These are phyloP conservation scores for Penstemon eatonii DNA, from an alignment of 257 asterid species.

Conservation along the genomic window DNA sequence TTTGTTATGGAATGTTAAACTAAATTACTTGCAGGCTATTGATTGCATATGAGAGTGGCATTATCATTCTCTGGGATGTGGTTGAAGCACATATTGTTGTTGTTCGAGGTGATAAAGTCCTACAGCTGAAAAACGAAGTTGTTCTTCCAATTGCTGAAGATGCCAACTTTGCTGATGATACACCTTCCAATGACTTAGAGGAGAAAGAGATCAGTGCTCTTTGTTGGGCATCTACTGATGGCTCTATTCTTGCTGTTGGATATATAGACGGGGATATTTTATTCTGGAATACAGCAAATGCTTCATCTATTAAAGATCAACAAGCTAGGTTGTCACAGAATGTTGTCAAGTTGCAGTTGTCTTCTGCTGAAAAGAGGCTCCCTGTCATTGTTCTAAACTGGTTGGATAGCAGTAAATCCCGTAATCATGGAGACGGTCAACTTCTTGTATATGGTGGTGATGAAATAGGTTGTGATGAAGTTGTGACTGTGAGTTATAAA, in stretches of 20 bases:
- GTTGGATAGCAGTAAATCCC: conserved; percentile 58
- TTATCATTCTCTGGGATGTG: conserved; percentile 87
- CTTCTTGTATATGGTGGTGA: conserved; percentile 91
- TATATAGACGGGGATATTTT: conserved; percentile 87
- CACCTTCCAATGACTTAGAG: conserved; percentile 49
- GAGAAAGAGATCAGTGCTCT: conserved; percentile 86
- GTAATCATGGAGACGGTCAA: conserved; percentile 55
- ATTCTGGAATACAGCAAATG: conserved; percentile 66
- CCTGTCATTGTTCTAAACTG: conserved; percentile 85
- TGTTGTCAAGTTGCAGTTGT: conserved; percentile 76
- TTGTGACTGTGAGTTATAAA: conserved; percentile 65
- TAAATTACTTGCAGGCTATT: conserved; percentile 54
- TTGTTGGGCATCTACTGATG: conserved; percentile 90
- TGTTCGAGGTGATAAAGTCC: conserved; percentile 75
- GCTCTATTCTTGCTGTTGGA: conserved; percentile 82
- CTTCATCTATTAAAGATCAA: conserved; percentile 45
- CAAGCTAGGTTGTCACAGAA: conserved; percentile 45
- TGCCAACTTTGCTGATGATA: conserved; percentile 36
- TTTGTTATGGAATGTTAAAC: conserved; percentile 20
- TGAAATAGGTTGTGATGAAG: conserved; percentile 86
- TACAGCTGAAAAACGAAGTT: conserved; percentile 54
- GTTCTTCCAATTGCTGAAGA: conserved; percentile 40
- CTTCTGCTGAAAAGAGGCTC: conserved; percentile 79
- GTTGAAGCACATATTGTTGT: conserved; percentile 51
- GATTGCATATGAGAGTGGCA: conserved; percentile 81